Conservation (phyloP, 2,329 filamentous ascomycete species). For the Cladosporium austrohemisphaericum region DNA sequence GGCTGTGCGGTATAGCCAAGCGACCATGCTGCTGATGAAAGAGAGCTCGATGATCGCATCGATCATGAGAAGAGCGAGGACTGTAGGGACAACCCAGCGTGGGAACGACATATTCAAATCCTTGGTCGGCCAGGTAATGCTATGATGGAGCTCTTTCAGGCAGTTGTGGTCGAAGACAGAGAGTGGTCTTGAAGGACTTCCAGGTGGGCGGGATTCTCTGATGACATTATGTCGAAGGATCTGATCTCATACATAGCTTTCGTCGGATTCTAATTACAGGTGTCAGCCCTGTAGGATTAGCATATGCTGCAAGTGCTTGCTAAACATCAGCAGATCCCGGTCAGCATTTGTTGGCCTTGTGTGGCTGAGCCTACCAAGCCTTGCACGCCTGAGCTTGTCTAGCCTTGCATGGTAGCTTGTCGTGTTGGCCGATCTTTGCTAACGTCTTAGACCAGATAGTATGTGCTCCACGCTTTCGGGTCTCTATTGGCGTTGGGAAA, state of each 20-base stretch:
- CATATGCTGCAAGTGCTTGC: neutral
- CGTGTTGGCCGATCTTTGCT: neutral
- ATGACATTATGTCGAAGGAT: neutral
- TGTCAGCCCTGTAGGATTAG: neutral
- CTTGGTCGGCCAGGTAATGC: too few relatives aligned
- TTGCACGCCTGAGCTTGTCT: neutral
- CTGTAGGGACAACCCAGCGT: slow-evolving; percentile 5
- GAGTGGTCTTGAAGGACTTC: too few relatives aligned
- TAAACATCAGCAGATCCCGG: neutral
- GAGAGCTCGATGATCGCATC: slow-evolving; percentile 27
- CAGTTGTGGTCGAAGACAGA: too few relatives aligned
- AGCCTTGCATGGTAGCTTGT: neutral
- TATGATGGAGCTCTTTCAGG: too few relatives aligned
- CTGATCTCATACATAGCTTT: too few relatives aligned
- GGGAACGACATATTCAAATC: neutral
- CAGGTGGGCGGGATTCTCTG: neutral
- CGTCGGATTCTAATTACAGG: neutral
- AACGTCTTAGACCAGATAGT: too few relatives aligned
- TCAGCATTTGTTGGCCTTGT: slow-evolving; percentile 1
- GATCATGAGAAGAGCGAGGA: slow-evolving; percentile 25
- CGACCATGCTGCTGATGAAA: slow-evolving; percentile 29
- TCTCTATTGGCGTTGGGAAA: too few relatives aligned
- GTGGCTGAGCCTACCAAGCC: slow-evolving; percentile 2
- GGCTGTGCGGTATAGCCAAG: slow-evolving; percentile 27
- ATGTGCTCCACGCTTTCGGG: too few relatives aligned